These are phyloP conservation scores for Aphanomyces euteiches DNA, from an alignment of 352 stramenopile genomes.

Conservation along the genomic window DNA sequence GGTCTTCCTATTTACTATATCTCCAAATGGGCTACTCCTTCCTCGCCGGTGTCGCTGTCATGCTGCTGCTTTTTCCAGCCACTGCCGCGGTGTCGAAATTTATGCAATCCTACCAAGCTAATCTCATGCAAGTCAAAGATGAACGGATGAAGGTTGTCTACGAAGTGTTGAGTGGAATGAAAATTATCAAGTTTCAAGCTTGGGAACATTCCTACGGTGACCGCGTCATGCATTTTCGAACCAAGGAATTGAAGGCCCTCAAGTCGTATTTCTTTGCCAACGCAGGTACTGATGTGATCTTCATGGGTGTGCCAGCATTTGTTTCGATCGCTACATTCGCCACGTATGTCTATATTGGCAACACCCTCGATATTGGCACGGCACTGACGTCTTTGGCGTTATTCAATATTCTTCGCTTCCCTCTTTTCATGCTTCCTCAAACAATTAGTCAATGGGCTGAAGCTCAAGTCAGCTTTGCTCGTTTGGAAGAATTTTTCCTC, in stretches of 20 bases:
- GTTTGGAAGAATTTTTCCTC: conserved; percentile 51
- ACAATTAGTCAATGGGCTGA: conserved; percentile 55
- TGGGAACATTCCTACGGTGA: conserved; percentile 88
- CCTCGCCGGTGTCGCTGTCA: conserved; percentile 89
- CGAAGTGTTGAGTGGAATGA: conserved; percentile 92
- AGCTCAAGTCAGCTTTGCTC: conserved; percentile 55
- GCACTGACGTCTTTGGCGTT: conserved; percentile 95
- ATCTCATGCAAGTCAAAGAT: conserved; percentile 90
- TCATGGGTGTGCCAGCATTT: conserved; percentile 78
- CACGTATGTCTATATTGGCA: conserved; percentile 49
- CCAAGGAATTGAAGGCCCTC: conserved; percentile 73
- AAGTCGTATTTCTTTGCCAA: conserved; percentile 57
- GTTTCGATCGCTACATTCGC: conserved; percentile 63
- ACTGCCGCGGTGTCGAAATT: conserved; percentile 83
- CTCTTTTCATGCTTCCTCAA: conserved; percentile 90
- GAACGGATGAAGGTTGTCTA: conserved; percentile 90
- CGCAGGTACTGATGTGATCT: conserved; percentile 59
- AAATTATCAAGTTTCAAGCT: conserved; percentile 96
- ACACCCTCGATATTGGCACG: conserved; percentile 71
- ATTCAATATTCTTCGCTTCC: conserved; percentile 96
- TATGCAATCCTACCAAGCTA: conserved; percentile 82
- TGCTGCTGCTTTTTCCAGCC: conserved; percentile 89
- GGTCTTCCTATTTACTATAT: conserved; percentile 69
- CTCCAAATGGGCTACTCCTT: conserved; percentile 80
- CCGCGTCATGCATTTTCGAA: conserved; percentile 52